Evolutionary conservation across 2,329 filamentous ascomycete species (phyloP), one percentile per base, ranked within the genome.

Genomic region (Gaeumannomyces sp.): DNA sequence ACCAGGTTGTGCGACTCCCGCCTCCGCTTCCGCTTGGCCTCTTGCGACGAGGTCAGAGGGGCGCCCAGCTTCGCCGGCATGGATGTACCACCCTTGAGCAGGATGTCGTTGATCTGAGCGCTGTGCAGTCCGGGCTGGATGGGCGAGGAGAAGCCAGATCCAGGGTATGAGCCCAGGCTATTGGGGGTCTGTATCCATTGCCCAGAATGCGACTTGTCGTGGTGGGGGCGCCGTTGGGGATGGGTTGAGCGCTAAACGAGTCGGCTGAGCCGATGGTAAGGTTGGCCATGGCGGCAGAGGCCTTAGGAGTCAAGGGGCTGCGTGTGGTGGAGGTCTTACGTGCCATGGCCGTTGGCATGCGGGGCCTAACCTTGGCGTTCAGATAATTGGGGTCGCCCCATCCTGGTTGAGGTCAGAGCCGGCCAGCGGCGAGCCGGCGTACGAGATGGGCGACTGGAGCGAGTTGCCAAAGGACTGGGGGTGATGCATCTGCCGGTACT

Each of bases 1-100:
- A 99, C 95, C 56, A 96, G 83, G 74, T 99, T 98, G 79, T 99
- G 95, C 1, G 94, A 98, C 73, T 97, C 95, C 56, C 95, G 86
- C 66, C 95, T 88, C 67, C 93, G 86, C 75, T 94, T 92, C 71
- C 93, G 87, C 85, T 98, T 98, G 72, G 93, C 93, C 75, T 98
- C 95, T 72, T 97, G 93, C 0, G 92, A 89, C 64, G 95, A 91
- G 63, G 74, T 72, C 56, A 74, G 75, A 22, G 78, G 73, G 50
- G 75, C 75, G 64, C 84, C 85, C 63, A 97, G 88, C 79, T 97
- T 97, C 45, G 92, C 85, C 1, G 94, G 94, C 79, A 98, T 89
- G 1, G 94, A 97, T 50, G 91, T 90, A 71, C 91, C 90, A 66
- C 92, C 93, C 74, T 91, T 92, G 73, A 93, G 89, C 74, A 99